Evolutionary conservation across 441 rosid genomes (phyloP), one percentile per base, ranked within the genome.

Genomic region (Gossypium laxum): DNA sequence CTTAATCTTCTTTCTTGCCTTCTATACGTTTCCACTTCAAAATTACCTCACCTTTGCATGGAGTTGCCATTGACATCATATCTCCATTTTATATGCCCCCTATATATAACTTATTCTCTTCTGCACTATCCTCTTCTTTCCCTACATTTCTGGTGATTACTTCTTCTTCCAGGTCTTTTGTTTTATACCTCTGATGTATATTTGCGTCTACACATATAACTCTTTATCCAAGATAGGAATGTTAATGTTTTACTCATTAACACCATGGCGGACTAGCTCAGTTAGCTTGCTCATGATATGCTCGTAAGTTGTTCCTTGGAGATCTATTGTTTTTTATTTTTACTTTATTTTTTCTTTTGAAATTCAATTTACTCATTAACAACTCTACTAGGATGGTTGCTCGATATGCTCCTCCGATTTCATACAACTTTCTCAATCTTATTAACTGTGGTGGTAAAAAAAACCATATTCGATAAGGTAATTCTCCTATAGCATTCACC

Each of bases 271-370:
- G 82, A 95, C 98, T 26, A 92, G 99, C 79, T 86, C 99, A 51
- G 98, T 95, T 70, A 87, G 89, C 80, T 83, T 95, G 87, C 91
- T 95, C 54, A 92, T 95, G 99, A 95, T 95, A 78, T 91, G 99
- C 87, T 94, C 97, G 97, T 94, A 82, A 88, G 96, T 78, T 59
- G 62, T 45, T 72, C 50, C 34, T 71, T 0, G 3, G 51, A 72
- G 61, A 74, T 72, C 26, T 60, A 26, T 1, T 56, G 41, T 52
- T 60, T 60, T 8, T n/a, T 7, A 2, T 26, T 26, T 26, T 3
- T 12, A 47, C 17, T 17, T 58, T n/a, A 30, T n/a, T 54, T 18
- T 12, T 43, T 21, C 10, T 47, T 68, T 30, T 30, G 22, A 41
- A 60, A 70, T 62, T 74, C 64, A 67, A 56, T 50, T 58, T 22